These are phyloP conservation scores for Asterochloris erici DNA, from an alignment of 139 green algal species.

Conservation along the genomic window DNA sequence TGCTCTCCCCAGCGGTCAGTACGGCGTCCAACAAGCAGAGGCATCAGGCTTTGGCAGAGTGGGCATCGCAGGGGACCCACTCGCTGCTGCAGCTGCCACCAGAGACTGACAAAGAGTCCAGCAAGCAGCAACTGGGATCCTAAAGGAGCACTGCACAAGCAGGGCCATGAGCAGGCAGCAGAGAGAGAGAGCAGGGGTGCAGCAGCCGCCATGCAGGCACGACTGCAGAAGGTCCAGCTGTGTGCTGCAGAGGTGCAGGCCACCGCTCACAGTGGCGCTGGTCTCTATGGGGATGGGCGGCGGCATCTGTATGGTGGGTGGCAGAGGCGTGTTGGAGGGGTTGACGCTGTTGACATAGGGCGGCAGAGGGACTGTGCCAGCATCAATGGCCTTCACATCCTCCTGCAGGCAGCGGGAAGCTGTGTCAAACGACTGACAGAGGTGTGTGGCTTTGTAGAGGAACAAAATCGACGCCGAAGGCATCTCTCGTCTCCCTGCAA, in stretches of 20 bases:
- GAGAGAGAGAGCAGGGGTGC: too few species aligned
- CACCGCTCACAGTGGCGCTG: not conserved
- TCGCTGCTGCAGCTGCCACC: too few species aligned
- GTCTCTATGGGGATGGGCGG: constrained; percentile 5
- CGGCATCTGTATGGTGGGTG: not conserved
- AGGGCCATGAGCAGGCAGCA: too few species aligned
- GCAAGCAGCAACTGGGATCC: too few species aligned
- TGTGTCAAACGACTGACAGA: not conserved
- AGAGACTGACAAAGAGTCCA: too few species aligned
- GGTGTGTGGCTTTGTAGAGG: not conserved
- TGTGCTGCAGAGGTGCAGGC: not conserved
- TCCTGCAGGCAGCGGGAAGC: constrained; percentile 28
- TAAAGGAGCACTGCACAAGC: too few species aligned
- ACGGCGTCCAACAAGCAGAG: too few species aligned
- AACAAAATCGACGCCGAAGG: not conserved
- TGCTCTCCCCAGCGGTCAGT: too few species aligned
- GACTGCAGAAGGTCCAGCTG: not conserved
- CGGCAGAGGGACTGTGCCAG: constrained; percentile 52
- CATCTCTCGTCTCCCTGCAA: too few species aligned
- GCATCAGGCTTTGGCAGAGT: too few species aligned
- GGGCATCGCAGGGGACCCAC: too few species aligned
- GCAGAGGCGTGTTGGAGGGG: constrained; percentile 6
- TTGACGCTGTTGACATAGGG: constrained; percentile 37
- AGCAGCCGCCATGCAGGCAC: too few species aligned
- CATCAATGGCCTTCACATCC: constrained; percentile 63